Evolutionary conservation across 345 rosid genomes (phyloP).

Genomic region (Microcos paniculata): DNA sequence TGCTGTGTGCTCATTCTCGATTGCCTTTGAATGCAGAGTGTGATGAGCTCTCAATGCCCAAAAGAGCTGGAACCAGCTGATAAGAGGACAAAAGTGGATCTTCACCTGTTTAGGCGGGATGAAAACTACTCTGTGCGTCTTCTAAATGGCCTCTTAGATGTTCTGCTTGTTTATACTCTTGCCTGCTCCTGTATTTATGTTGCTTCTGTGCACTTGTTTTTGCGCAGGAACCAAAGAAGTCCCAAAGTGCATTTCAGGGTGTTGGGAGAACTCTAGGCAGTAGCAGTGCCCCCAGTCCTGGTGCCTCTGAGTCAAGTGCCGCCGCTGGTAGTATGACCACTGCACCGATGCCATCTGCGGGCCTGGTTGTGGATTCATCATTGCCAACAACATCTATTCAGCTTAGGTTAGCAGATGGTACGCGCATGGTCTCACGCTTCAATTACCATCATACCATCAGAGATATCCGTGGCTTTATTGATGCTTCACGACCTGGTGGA

Average conservation of each 20-base stretch:
- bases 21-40: constrained; percentile 58
- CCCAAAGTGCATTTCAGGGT: constrained; percentile 40
- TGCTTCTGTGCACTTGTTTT: not conserved
- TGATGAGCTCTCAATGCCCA: constrained; percentile 72
- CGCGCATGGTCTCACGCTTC: constrained; percentile 71
- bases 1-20: not conserved
- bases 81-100: constrained; percentile 61
- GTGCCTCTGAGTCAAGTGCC: constrained; percentile 31
- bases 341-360: constrained; percentile 54
- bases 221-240: constrained; percentile 53
- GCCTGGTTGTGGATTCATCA: constrained; percentile 59
- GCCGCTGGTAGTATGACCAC: constrained; percentile 26
- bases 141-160: not conserved
- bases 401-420: constrained; percentile 85
- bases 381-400: constrained; percentile 71
- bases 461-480: constrained; percentile 77
- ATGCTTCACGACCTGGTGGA: constrained; percentile 77
- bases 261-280: constrained; percentile 67
- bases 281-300: constrained; percentile 19
- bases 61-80: constrained; percentile 73
- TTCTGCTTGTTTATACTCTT: not conserved
- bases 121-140: constrained; percentile 59
- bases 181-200: not conserved
- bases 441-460: constrained; percentile 69
- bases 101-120: constrained; percentile 67